Evolutionary conservation across 768 basidiomycete species (phyloP).

Genomic region (Mycena capillaripes): DNA sequence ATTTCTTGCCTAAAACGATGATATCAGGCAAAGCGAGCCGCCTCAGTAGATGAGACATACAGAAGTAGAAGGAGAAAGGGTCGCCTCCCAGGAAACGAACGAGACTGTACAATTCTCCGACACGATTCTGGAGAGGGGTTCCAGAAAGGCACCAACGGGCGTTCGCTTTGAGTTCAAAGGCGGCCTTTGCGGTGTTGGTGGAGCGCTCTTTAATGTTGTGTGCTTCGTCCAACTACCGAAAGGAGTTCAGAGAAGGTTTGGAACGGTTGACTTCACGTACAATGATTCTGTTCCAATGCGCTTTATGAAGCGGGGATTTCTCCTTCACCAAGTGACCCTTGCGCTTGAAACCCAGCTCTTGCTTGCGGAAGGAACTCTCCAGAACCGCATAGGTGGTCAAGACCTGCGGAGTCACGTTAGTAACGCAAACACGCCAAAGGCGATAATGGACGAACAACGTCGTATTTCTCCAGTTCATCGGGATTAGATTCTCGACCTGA

Average conservation of each 20-base stretch:
- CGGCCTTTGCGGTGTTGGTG: conserved; percentile 97
- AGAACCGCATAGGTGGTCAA: conserved; percentile 90
- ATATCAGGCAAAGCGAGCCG: conserved; percentile 5
- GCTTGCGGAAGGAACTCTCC: conserved; percentile 91
- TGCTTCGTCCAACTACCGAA: conserved; percentile 87
- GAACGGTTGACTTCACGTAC: conserved; percentile 54
- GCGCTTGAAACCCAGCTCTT: conserved; percentile 92
- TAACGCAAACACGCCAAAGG: background rate
- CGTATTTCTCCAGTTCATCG: conserved; percentile 83
- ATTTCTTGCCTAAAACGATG: conserved; percentile 77
- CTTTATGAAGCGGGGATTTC: conserved; percentile 85
- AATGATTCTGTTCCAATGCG: conserved; percentile 88
- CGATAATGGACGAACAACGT: conserved; percentile 73
- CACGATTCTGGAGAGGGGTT: conserved; percentile 96
- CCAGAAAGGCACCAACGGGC: conserved; percentile 97
- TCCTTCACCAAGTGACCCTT: conserved; percentile 89
- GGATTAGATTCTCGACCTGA: conserved; percentile 74
- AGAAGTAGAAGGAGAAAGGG: conserved; percentile 94
- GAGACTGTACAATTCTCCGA: conserved; percentile 98
- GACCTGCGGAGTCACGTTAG: conserved; percentile 58
- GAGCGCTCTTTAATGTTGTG: conserved; percentile 98
- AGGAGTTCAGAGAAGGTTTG: conserved; percentile 7
- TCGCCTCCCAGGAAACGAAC: conserved; percentile 94
- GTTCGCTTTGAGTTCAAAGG: conserved; percentile 86
- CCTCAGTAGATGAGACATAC: conserved; percentile 55